Percentiles rank a stretch among this genome's conserved stretches.
phyloP scores from a whole-genome alignment of 495 filamentous ascomycete genomes.

The Aspergillus sclerotioniger region DNA sequence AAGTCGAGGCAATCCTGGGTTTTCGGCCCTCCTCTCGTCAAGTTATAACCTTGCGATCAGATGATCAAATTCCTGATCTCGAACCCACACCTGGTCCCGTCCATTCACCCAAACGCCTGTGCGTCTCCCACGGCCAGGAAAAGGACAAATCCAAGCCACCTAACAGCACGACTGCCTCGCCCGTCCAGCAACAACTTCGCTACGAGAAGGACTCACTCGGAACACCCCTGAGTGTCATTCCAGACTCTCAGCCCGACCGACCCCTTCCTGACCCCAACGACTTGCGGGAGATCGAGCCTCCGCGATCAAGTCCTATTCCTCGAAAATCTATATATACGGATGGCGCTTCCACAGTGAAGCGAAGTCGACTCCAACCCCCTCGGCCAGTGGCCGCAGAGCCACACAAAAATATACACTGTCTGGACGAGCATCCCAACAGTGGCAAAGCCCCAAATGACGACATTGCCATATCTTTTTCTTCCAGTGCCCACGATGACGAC shows the following conservation, averaged over 20 bases:
- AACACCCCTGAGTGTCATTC: slow-evolving; percentile 47
- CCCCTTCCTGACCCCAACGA: slow-evolving; percentile 1
- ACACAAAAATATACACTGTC: no score
- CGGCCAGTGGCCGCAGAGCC: slow-evolving; percentile 1
- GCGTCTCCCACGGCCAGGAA: neutral
- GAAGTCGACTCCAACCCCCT: slow-evolving; percentile 23
- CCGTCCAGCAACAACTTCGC: neutral
- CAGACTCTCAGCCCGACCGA: slow-evolving; percentile 39
- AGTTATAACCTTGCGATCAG: slow-evolving; percentile 13
- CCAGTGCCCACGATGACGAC: slow-evolving; percentile 7
- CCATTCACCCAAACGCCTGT: neutral
- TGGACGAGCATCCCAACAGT: neutral
- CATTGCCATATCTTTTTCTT: neutral
- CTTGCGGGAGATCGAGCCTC: slow-evolving; percentile 14
- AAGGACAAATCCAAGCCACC: neutral
- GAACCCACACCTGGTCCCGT: neutral
- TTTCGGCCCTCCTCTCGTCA: slow-evolving; percentile 48
- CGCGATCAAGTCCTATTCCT: slow-evolving; percentile 2
- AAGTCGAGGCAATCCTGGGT: slow-evolving; percentile 59
- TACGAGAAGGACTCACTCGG: slow-evolving; percentile 35
- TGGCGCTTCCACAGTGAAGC: slow-evolving; percentile 20
- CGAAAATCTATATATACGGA: neutral
- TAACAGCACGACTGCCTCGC: neutral
- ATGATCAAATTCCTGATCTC: neutral
- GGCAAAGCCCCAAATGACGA: neutral